Evolutionary conservation across 2,329 filamentous ascomycete species (phyloP).

Genomic region (Neocucurbitaria cava): DNA sequence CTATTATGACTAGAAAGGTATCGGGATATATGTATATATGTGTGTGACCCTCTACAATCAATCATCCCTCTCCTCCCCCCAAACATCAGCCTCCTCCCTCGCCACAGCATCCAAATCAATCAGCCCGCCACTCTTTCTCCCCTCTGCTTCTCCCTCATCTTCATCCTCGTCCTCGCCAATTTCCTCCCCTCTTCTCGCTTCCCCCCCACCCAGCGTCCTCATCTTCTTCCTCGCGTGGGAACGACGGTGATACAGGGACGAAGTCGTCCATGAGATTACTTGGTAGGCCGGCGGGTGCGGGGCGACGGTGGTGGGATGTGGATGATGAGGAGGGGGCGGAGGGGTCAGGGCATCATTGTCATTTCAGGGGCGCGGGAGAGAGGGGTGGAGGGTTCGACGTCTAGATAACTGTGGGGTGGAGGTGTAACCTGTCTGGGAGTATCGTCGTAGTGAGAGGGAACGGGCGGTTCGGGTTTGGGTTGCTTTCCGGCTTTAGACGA

Average conservation of each 20-base stretch:
- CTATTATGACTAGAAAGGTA: too few relatives aligned
- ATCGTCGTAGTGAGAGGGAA: neutral
- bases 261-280: slow-evolving; percentile 46
- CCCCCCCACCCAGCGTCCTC: slow-evolving; percentile 46
- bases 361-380: slow-evolving; percentile 35
- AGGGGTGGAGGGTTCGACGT: slow-evolving; percentile 6
- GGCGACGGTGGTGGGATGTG: too few relatives aligned
- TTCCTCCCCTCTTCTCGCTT: slow-evolving; percentile 12
- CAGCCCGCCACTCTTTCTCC: slow-evolving; percentile 21
- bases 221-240: slow-evolving; percentile 26
- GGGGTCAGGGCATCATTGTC: slow-evolving; percentile 44
- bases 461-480: neutral
- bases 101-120: slow-evolving; percentile 46
- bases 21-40: too few relatives aligned
- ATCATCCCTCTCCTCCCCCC: slow-evolving; percentile 43
- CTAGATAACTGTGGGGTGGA: slow-evolving; percentile 10
- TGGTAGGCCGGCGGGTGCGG: slow-evolving; percentile 34
- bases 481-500: slow-evolving; percentile 5
- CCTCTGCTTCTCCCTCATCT: slow-evolving; percentile 26
- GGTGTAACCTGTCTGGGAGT: slow-evolving; percentile 5
- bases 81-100: slow-evolving; percentile 46
- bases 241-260: slow-evolving; percentile 34
- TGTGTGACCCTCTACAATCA: neutral
- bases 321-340: slow-evolving; percentile 17
- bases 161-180: slow-evolving; percentile 1